These are phyloP conservation scores for Phytophthora citricola DNA, from an alignment of 352 stramenopile species.

Conservation along the genomic window DNA sequence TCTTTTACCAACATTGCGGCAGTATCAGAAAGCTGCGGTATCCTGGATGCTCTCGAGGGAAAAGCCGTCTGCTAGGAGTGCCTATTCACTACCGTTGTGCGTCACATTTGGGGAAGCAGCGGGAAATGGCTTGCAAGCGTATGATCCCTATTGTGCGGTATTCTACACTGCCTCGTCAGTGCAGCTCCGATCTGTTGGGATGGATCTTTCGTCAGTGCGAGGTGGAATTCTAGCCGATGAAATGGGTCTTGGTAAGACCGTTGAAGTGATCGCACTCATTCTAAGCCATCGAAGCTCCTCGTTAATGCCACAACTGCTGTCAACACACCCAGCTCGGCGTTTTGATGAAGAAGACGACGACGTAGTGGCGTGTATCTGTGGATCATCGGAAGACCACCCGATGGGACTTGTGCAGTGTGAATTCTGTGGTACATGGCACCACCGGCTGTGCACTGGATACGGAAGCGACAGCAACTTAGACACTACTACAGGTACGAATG, in stretches of 20 bases:
- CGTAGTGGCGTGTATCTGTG: slow-evolving; percentile 60
- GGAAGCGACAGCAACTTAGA: not conserved
- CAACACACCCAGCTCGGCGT: slow-evolving; percentile 3
- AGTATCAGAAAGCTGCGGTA: slow-evolving; percentile 97
- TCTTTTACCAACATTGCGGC: slow-evolving; percentile 90
- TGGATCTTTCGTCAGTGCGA: slow-evolving; percentile 35
- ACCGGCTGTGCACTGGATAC: slow-evolving; percentile 67
- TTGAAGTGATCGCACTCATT: slow-evolving; percentile 77
- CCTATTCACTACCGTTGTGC: slow-evolving; percentile 1
- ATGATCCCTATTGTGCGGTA: slow-evolving; percentile 49
- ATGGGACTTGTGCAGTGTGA: slow-evolving; percentile 59
- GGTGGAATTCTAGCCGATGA: slow-evolving; percentile 94
- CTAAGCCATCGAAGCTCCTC: slow-evolving; percentile 56
- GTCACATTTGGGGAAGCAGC: slow-evolving; percentile 28
- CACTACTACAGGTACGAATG: slow-evolving; percentile 1
- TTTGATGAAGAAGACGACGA: slow-evolving; percentile 1
- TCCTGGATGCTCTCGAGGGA: slow-evolving; percentile 95
- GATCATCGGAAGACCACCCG: slow-evolving; percentile 40
- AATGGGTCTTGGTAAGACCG: slow-evolving; percentile 92
- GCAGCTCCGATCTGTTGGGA: slow-evolving; percentile 11
- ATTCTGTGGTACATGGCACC: slow-evolving; percentile 65
- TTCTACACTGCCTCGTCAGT: slow-evolving; percentile 31
- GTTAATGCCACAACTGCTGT: slow-evolving; percentile 24
- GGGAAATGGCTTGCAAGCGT: slow-evolving; percentile 11
- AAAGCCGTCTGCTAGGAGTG: slow-evolving; percentile 37